Base-by-base conservation (phyloP, 1,284 basidiomycete species). In the Boletus albobrunnescens region DNA sequence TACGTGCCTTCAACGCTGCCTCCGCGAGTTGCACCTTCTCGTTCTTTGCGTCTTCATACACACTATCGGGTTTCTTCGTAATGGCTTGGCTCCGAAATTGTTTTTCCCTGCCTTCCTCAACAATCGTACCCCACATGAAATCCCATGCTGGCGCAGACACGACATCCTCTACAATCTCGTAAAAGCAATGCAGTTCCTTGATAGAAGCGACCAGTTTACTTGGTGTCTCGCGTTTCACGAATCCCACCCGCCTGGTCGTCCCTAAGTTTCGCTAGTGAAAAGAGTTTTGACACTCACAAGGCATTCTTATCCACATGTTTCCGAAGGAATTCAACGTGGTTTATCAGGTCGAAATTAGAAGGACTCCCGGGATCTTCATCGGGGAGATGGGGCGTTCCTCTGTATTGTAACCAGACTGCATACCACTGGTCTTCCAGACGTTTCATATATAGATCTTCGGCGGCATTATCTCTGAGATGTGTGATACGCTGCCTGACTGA, bases 391-490 rank as follows among this genome's bases (percentile, higher is more conserved):
- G 74, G 68, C 0, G 82, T 81, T 3, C 84, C 86, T 48, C 85
- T 77, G 59, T 91, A 75, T 53, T 79, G 75, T 28, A 78, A 50
- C 86, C 90, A 94, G 10, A 94, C 64, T 3, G 82, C 74, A 63
- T 83, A 74, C 89, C 90, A 96, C 38, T 78, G 78, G 36, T 90
- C 83, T 64, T 93, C 89, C 17, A 96, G 72, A 5, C 89, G 81
- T 33, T 80, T 78, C 51, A 88, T 72, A 64, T 94, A 94, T 2
- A 82, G 73, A 44, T 85, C 82, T 44, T 82, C 83, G 16, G 84
- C 84, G 4, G 84, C 78, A 10, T 70, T 71, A 45, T 81, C 78
- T 47, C 76, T 72, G 16, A 93, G 71, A 56, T 80, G 77, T 26
- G 67, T 63, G 46, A 88, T 64, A 32, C 84, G 78, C 55, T 82